These are phyloP conservation scores for Candida vaughaniae DNA, from an alignment of 805 yeast species.

Conservation along the genomic window DNA sequence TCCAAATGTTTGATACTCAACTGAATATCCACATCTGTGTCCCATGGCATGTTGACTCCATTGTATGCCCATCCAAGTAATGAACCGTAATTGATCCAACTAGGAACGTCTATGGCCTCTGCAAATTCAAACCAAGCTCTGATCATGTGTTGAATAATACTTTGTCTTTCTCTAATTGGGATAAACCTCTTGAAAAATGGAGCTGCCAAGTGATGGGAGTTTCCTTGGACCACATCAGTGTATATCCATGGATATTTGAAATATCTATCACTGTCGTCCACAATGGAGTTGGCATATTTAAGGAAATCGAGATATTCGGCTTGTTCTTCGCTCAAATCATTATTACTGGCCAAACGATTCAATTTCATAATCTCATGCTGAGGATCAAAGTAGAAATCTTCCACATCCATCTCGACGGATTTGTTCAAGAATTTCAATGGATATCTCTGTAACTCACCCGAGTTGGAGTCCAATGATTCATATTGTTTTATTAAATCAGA, in stretches of 20 bases:
- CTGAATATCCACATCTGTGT: conserved; percentile 30
- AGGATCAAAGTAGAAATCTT: conserved; percentile 33
- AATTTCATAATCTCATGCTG: conserved; percentile 25
- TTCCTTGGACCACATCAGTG: conserved; percentile 34
- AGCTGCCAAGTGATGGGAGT: conserved; percentile 32
- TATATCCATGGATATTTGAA: conserved; percentile 43
- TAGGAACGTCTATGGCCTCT: conserved; percentile 25
- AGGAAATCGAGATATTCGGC: conserved; percentile 28
- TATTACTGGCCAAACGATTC: conserved; percentile 15
- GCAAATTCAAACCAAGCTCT: conserved; percentile 38
- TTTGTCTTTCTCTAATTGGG: conserved; percentile 34
- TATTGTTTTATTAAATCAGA: neutral
- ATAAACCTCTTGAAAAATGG: conserved; percentile 38
- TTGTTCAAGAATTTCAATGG: conserved; percentile 10
- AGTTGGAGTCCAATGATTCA: conserved; percentile 1
- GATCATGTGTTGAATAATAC: conserved; percentile 37
- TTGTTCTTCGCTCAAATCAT: conserved; percentile 18
- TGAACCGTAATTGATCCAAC: conserved; percentile 31
- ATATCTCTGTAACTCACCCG: neutral
- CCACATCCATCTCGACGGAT: conserved; percentile 16
- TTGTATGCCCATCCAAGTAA: conserved; percentile 31
- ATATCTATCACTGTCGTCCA: conserved; percentile 26
- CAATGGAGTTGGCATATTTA: conserved; percentile 23
- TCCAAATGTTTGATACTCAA: conserved; percentile 25
- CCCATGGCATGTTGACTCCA: conserved; percentile 34